Evolutionary conservation across 169 alveolate genomes (phyloP), one percentile per base, ranked within the genome.

Genomic region (Eimeria maxima): DNA sequence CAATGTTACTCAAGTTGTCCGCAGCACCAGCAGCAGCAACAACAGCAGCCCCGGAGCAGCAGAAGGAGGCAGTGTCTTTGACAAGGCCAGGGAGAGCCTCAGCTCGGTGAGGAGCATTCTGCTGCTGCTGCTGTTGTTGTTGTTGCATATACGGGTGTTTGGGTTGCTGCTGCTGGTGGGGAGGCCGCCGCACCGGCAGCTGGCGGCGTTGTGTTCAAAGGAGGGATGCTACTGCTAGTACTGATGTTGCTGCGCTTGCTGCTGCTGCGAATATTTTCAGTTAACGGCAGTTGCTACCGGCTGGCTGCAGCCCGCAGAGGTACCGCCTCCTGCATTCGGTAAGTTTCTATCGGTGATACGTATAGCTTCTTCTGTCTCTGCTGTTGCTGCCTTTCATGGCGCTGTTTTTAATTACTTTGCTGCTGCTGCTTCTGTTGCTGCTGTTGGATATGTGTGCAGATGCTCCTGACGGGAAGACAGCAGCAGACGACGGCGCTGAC

Each of bases 221-320:
- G 33, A 38, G 18, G 63, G 4, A 18, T 63, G 63, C 18, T 57
- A 18, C 50, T 42, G 57, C 63, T 33, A 63, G 14, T 11, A 18
- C 87, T 69, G 80, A 42, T 69, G 80, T 4, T 69, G 44, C 44
- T 69, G 44, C 80, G 24, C 47, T 22, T 69, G 80, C 2, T 69
- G 47, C 80, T 69, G 80, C 45, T 69, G 80, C 80, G 45, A 45
- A 63, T 45, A 2, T 24, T 63, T 53, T 11, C 90, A 81, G 90
- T 63, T 81, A 53, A 81, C 90, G 14, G 69, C 65, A 18, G 90
- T 50, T 45, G 90, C 90, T 18, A 29, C 90, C 11, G 90, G 90
- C 29, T 81, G 90, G 90, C 90, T 81, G 90, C 90, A 81, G 71
- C 90, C 90, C 3, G 90, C 90, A 5, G 90, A 81, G 69, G 71